These are phyloP conservation scores for Pseudopithomyces chartarum DNA, from an alignment of 2,329 filamentous ascomycete genomes.

Conservation along the genomic window DNA sequence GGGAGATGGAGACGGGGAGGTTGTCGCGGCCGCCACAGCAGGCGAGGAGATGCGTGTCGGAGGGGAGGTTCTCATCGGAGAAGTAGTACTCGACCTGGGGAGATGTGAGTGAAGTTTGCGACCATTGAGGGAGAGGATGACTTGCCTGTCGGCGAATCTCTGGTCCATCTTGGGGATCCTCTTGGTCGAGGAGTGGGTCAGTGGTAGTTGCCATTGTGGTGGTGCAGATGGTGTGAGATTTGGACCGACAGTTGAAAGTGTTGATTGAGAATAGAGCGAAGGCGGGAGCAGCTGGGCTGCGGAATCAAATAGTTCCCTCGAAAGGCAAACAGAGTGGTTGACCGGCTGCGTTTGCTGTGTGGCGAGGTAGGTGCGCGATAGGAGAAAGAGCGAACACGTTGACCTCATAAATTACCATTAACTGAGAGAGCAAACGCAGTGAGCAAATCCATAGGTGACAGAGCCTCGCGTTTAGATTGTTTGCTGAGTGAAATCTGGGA, in stretches of 20 bases:
- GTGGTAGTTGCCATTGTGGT: neutral
- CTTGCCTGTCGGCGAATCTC: conserved; percentile 38
- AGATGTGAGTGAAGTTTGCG: conserved; percentile 5
- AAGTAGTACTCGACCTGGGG: conserved; percentile 56
- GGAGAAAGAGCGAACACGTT: neutral
- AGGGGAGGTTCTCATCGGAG: conserved; percentile 53
- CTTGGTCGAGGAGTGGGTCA: neutral
- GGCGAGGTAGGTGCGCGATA: neutral
- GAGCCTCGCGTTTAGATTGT: too few relatives aligned
- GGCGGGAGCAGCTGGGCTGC: neutral
- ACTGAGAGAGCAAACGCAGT: too few relatives aligned
- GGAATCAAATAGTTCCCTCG: neutral
- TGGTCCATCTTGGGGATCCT: conserved; percentile 34
- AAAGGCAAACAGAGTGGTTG: neutral
- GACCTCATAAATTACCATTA: too few relatives aligned
- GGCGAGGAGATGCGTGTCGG: conserved; percentile 50
- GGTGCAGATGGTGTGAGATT: neutral
- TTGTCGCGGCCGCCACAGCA: conserved; percentile 48
- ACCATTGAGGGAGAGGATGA: neutral
- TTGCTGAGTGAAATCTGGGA: too few relatives aligned
- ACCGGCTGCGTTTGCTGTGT: neutral
- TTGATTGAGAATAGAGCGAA: neutral
- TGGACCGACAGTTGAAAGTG: too few relatives aligned
- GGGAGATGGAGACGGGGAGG: conserved; percentile 48
- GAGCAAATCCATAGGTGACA: too few relatives aligned